Conservation (phyloP, 305 asterid genomes). For the Caryopteris hybrid region DNA sequence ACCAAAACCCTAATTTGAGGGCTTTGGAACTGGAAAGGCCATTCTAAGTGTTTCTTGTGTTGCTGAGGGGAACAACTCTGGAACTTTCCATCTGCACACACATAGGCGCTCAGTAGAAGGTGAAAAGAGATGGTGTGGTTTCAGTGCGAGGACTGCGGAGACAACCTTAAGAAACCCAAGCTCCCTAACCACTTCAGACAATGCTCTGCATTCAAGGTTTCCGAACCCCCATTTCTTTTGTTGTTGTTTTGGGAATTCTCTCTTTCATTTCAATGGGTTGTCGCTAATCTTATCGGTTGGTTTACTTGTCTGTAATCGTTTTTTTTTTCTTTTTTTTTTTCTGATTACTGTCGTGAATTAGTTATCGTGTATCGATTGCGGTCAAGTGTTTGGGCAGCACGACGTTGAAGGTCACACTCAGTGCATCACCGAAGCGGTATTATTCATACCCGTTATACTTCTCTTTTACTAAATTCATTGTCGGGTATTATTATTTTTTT, state of each 20-base stretch:
- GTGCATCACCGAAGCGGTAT: conserved; percentile 92
- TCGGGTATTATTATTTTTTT: neutral
- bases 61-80: neutral
- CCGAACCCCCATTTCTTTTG: neutral
- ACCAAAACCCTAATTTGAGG: conserved; percentile 16
- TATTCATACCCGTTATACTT: neutral
- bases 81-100: conserved; percentile 2
- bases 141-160: conserved; percentile 98
- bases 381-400: conserved; percentile 66
- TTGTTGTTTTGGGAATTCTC: neutral
- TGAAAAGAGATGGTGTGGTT: conserved; percentile 79
- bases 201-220: conserved; percentile 92
- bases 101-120: conserved; percentile 13
- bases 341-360: conserved; percentile 8
- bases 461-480: neutral
- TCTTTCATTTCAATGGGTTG: neutral
- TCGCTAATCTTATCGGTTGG: neutral
- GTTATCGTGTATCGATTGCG: conserved; percentile 95
- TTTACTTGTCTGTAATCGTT: neutral
- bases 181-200: conserved; percentile 73
- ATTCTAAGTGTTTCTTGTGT: neutral
- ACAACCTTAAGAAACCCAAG: conserved; percentile 90
- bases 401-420: conserved; percentile 85
- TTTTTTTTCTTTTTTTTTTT: neutral
- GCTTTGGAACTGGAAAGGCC: no score